phyloP scores from a whole-genome alignment of 345 rosid genomes.

The Physaria fendleri region DNA sequence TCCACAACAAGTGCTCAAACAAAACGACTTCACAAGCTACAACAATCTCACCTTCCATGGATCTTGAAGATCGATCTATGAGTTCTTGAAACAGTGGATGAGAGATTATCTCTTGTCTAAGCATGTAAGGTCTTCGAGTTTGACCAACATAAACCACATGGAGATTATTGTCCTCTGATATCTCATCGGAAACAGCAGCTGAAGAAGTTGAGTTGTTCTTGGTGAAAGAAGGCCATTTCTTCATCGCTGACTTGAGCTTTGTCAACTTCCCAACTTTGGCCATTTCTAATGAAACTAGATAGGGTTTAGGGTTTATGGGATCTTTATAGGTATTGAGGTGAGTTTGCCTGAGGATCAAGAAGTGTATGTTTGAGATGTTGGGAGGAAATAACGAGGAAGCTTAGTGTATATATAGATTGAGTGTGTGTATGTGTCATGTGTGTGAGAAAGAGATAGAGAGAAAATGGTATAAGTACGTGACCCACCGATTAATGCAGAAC shows the following conservation, averaged over 20 bases:
- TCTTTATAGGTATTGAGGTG: background rate
- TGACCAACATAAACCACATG: slow-evolving; percentile 85
- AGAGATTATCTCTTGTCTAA: slow-evolving; percentile 44
- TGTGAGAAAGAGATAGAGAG: background rate
- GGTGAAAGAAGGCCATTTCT: slow-evolving; percentile 74
- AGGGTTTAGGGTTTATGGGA: slow-evolving; percentile 19
- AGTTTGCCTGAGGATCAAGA: slow-evolving; percentile 3
- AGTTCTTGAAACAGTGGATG: slow-evolving; percentile 84
- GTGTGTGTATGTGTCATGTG: too few species aligned
- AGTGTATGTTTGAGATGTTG: slow-evolving; percentile 20
- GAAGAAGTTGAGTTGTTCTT: slow-evolving; percentile 30
- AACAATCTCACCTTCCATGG: slow-evolving; percentile 33
- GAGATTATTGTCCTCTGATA: slow-evolving; percentile 29
- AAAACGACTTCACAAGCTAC: slow-evolving; percentile 85
- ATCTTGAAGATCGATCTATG: slow-evolving; percentile 49
- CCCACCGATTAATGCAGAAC: slow-evolving; percentile 61
- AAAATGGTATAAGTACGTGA: slow-evolving; percentile 32
- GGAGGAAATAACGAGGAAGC: slow-evolving; percentile 35
- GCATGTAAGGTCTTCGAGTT: slow-evolving; percentile 62
- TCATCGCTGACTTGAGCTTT: slow-evolving; percentile 86
- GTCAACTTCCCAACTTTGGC: slow-evolving; percentile 67
- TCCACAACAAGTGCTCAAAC: slow-evolving; percentile 95
- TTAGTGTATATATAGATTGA: slow-evolving; percentile 34
- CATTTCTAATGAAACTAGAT: slow-evolving; percentile 35
- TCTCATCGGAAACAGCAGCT: slow-evolving; percentile 24